Base-by-base conservation (phyloP, 352 stramenopile genomes). In the Phytophthora foliorum region DNA sequence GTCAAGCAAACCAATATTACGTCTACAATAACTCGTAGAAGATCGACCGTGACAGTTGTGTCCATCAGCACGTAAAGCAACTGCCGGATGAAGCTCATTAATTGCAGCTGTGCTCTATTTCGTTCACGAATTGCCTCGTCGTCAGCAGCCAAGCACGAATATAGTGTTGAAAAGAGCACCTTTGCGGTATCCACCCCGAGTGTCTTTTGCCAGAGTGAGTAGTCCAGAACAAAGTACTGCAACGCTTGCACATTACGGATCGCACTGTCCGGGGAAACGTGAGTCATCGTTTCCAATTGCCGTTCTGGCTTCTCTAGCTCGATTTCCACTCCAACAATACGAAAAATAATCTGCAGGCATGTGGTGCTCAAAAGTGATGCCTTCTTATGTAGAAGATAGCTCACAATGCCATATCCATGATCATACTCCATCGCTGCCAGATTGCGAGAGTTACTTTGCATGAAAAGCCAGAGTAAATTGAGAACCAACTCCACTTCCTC, bases 191-290 rank as follows among this genome's bases (percentile, higher is more conserved):
- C 54, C 4, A 45, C 64, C 0, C 42, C 58, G 4, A 72, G 36
- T 0, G 75, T 74, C 60, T 81, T 80, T 52, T 89, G 72, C 86
- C 86, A 93, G 10, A 93, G 70, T 2, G 78, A 88, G 39, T 89
- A 88, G 51, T 93, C 86, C 46, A 93, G 59, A 27, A 92, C 75
- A 56, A 91, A 92, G 38, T 93, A 75, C 52, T 93, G 86, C 16
- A 91, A 63, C 9, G 83, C 86, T 36, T 88, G 72, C 13, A 92
- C 66, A 62, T 90, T 91, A 8, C 83, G 78, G 39, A 89, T 83
- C 8, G 71, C 73, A 65, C 75, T 82, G 24, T 90, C 77, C 38
- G 74, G 54, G n/a, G 44, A 61, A 24, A 31, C 1, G 21, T 67
- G 48, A 44, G 21, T 11, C 22, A 27, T 36, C 34, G 16, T 42